A percentile compares a stretch with the other conserved stretches of the same genome.
phyloP scores from a whole-genome alignment of 2,329 filamentous ascomycete genomes.

The Penicillium sumatraense region DNA sequence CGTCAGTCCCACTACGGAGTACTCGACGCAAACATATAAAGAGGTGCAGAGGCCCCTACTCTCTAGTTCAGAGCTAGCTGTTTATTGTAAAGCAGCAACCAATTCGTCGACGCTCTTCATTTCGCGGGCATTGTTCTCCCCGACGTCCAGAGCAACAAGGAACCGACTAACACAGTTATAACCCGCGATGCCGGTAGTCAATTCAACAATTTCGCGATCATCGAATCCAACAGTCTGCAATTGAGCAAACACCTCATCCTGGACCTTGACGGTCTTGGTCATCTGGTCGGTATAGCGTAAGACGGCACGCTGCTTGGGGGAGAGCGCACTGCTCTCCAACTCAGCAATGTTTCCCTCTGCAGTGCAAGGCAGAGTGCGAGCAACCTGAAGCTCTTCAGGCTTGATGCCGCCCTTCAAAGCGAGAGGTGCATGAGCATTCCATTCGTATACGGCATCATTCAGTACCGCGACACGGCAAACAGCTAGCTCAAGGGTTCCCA shows the following conservation, averaged over 20 bases:
- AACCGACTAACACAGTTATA: slow-evolving; percentile 91
- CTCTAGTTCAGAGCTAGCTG: background rate
- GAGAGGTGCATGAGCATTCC: slow-evolving; percentile 77
- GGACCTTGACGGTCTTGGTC: slow-evolving; percentile 73
- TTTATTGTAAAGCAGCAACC: slow-evolving; percentile 17
- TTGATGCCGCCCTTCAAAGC: slow-evolving; percentile 45
- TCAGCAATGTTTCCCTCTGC: slow-evolving; percentile 31
- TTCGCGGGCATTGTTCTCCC: slow-evolving; percentile 53
- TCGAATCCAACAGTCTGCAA: slow-evolving; percentile 64
- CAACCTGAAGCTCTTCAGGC: slow-evolving; percentile 54
- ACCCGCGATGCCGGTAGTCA: slow-evolving; percentile 81
- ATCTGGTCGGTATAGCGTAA: slow-evolving; percentile 80
- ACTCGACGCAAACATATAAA: background rate
- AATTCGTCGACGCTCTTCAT: slow-evolving; percentile 63
- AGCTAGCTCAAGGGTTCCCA: slow-evolving; percentile 70
- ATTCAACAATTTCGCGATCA: slow-evolving; percentile 78
- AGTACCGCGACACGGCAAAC: slow-evolving; percentile 80
- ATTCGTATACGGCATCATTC: slow-evolving; percentile 83
- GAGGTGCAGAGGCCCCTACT: background rate
- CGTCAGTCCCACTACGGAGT: background rate
- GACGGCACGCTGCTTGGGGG: slow-evolving; percentile 68
- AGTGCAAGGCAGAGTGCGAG: slow-evolving; percentile 58
- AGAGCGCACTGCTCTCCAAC: slow-evolving; percentile 49
- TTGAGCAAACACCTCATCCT: slow-evolving; percentile 67
- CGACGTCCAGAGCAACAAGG: slow-evolving; percentile 76